phyloP scores from a whole-genome alignment of 495 filamentous ascomycete genomes.

The Hypoxylon trugodes region DNA sequence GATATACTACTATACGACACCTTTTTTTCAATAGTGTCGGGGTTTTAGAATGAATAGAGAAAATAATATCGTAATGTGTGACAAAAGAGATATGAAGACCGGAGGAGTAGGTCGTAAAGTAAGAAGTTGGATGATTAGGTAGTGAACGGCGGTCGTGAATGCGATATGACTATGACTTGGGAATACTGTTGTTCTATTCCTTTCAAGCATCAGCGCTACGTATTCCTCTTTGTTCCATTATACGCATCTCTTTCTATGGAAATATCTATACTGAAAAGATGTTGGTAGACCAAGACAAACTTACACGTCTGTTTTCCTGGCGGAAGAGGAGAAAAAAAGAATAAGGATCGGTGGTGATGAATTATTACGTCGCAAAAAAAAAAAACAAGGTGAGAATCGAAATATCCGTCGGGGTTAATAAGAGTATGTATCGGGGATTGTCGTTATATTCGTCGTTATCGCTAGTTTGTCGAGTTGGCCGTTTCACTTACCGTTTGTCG shows the following conservation, averaged over 20 bases:
- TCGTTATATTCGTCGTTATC: slow-evolving; percentile 15
- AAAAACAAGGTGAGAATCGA: neutral
- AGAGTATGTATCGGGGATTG: slow-evolving; percentile 7
- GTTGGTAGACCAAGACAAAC: slow-evolving; percentile 12
- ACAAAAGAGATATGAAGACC: slow-evolving; percentile 29
- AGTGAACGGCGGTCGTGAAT: slow-evolving; percentile 25
- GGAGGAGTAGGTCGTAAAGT: slow-evolving; percentile 12
- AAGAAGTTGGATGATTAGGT: slow-evolving; percentile 13
- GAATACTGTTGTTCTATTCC: slow-evolving; percentile 8
- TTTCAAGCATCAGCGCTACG: slow-evolving; percentile 17
- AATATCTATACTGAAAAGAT: neutral
- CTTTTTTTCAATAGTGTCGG: slow-evolving; percentile 13
- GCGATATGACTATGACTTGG: neutral
- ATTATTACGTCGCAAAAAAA: slow-evolving; percentile 18
- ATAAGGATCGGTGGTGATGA: no score
- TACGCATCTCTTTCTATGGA: slow-evolving; percentile 16
- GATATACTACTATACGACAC: slow-evolving; percentile 20
- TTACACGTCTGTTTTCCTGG: slow-evolving; percentile 32
- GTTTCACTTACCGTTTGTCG: slow-evolving; percentile 35
- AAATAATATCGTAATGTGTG: slow-evolving; percentile 19
- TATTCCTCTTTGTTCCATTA: slow-evolving; percentile 24
- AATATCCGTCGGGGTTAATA: slow-evolving; percentile 24
- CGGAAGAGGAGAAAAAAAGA: no score
- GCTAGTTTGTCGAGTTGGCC: slow-evolving; percentile 29
- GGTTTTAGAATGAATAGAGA: slow-evolving; percentile 2